A percentile compares a stretch with the other conserved stretches of the same genome.
phyloP scores from a whole-genome alignment of 2,329 filamentous ascomycete species.

The Sphaerulina vaccinii region DNA sequence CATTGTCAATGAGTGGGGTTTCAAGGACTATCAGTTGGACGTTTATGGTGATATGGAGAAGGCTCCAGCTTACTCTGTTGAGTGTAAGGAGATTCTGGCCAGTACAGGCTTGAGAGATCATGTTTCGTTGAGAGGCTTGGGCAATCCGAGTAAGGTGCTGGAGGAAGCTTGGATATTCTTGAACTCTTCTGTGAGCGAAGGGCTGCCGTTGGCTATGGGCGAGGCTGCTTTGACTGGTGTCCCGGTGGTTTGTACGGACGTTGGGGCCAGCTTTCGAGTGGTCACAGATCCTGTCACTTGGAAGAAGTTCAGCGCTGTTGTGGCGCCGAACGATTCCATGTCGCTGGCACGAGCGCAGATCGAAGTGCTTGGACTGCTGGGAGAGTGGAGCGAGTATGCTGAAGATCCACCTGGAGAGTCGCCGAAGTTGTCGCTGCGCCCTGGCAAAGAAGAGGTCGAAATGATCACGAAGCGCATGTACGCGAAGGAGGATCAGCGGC shows the following conservation, averaged over 20 bases:
- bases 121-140: constrained; percentile 52
- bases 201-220: constrained; percentile 47
- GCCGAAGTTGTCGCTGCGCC: constrained; percentile 49
- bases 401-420: constrained; percentile 46
- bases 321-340: constrained; percentile 62
- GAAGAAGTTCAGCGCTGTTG: constrained; percentile 59
- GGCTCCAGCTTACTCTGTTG: constrained; percentile 55
- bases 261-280: constrained; percentile 56
- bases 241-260: constrained; percentile 49
- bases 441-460: constrained; percentile 52
- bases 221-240: constrained; percentile 49
- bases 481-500: constrained; percentile 56
- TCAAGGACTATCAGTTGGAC: constrained; percentile 57
- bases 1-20: constrained; percentile 61
- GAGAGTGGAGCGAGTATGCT: constrained; percentile 60
- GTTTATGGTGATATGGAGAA: constrained; percentile 61
- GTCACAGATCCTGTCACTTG: constrained; percentile 53
- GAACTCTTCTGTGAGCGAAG: constrained; percentile 43
- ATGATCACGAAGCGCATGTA: constrained; percentile 59
- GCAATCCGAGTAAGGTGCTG: constrained; percentile 54
- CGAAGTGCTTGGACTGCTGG: constrained; percentile 60
- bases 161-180: constrained; percentile 57
- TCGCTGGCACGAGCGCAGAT: constrained; percentile 62
- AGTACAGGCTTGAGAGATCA: constrained; percentile 47
- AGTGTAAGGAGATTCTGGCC: constrained; percentile 53